These are phyloP conservation scores for Holtermannia corniformis DNA, from an alignment of 768 basidiomycete species.

Conservation along the genomic window DNA sequence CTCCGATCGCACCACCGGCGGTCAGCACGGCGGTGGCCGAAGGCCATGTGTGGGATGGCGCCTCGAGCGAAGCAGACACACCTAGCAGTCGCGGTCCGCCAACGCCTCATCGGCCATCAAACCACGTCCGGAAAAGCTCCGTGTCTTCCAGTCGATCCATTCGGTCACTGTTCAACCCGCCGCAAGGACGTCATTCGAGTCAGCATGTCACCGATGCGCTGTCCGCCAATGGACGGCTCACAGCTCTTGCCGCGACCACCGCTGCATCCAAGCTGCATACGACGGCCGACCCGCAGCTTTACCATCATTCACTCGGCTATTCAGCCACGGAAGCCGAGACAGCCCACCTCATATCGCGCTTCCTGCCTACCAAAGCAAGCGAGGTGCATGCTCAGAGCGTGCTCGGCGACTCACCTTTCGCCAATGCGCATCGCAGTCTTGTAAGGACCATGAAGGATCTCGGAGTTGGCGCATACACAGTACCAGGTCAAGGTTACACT, in stretches of 20 bases:
- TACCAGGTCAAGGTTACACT: neutral
- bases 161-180: neutral
- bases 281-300: constrained; percentile 24
- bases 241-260: constrained; percentile 21
- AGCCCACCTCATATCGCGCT: constrained; percentile 28
- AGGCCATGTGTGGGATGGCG: constrained; percentile 22
- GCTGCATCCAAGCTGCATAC: constrained; percentile 18
- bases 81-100: neutral
- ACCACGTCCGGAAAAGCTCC: constrained; percentile 4
- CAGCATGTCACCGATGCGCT: neutral
- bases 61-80: constrained; percentile 10
- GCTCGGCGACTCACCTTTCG: constrained; percentile 9
- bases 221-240: constrained; percentile 14
- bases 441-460: constrained; percentile 21
- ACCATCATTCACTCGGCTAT: constrained; percentile 30
- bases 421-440: constrained; percentile 25
- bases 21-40: constrained; percentile 16
- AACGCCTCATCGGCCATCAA: neutral
- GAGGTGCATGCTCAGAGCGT: constrained; percentile 19
- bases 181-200: neutral
- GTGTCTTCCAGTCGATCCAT: constrained; percentile 9
- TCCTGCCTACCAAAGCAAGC: constrained; percentile 21
- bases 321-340: constrained; percentile 27
- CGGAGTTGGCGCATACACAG: neutral
- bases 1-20: constrained; percentile 27